Evolutionary conservation across 2,329 filamentous ascomycete genomes (phyloP).

Genomic region (Clonostachys sp.): DNA sequence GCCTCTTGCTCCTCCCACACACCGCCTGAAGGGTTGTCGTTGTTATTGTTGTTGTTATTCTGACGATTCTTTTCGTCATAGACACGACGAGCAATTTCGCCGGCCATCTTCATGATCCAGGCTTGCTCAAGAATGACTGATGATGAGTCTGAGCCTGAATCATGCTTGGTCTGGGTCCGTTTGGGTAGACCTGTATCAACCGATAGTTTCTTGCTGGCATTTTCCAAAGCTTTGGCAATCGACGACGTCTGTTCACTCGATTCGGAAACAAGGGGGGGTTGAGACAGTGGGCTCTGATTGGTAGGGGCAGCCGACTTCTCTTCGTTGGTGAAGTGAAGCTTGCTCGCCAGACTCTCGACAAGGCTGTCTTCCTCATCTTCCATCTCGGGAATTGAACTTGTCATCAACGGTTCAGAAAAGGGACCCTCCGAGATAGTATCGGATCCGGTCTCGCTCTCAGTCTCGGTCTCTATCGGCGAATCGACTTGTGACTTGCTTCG

Average conservation of each 20-base stretch:
- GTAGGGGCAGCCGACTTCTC: slow-evolving; percentile 6
- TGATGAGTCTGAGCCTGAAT: slow-evolving; percentile 36
- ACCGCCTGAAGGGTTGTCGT: neutral
- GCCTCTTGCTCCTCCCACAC: slow-evolving; percentile 47
- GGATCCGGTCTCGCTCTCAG: slow-evolving; percentile 32
- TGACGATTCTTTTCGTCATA: slow-evolving; percentile 73
- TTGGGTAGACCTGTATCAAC: neutral
- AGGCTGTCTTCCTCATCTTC: slow-evolving; percentile 40
- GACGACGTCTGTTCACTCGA: slow-evolving; percentile 10
- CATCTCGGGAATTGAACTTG: slow-evolving; percentile 55
- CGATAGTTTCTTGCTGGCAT: slow-evolving; percentile 21
- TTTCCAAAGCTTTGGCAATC: slow-evolving; percentile 11
- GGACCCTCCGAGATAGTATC: slow-evolving; percentile 53
- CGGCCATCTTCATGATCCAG: slow-evolving; percentile 90
- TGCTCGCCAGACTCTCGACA: slow-evolving; percentile 16
- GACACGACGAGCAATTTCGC: slow-evolving; percentile 82
- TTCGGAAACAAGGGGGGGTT: neutral
- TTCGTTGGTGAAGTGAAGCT: slow-evolving; percentile 32
- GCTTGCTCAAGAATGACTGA: slow-evolving; percentile 71
- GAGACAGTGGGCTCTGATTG: slow-evolving; percentile 4
- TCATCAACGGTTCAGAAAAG: slow-evolving; percentile 55
- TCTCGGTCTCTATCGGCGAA: slow-evolving; percentile 41
- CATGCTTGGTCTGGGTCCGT: too few relatives aligned
- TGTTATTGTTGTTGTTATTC: neutral
- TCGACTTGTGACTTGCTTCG: slow-evolving; percentile 51